Conservation (phyloP, 441 rosid species). For the Corymbia citriodora region DNA sequence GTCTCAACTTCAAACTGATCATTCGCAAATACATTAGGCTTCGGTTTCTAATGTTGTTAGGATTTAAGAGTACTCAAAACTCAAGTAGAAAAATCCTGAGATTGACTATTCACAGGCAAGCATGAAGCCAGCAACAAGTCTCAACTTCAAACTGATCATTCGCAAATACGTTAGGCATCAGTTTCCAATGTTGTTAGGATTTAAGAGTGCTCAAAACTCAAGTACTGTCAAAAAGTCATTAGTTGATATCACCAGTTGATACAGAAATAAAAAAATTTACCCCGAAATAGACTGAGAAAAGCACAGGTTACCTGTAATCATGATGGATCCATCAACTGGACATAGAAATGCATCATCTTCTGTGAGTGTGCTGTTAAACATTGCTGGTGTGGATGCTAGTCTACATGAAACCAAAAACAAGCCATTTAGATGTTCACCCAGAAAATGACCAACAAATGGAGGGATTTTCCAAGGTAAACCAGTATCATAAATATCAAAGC, state of each 20-base stretch:
- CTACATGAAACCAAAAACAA: slow-evolving; percentile 23
- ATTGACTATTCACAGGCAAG: not conserved
- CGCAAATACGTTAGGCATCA: not conserved
- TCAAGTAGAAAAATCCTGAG: slow-evolving; percentile 4
- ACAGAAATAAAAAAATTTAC: not conserved
- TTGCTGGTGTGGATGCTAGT: slow-evolving; percentile 98
- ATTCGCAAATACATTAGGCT: not conserved
- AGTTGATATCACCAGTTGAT: not conserved
- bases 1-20: not conserved
- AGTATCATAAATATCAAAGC: not conserved
- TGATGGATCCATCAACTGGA: slow-evolving; percentile 97
- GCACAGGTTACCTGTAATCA: slow-evolving; percentile 74
- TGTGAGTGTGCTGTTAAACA: slow-evolving; percentile 92
- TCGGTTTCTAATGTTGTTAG: not conserved
- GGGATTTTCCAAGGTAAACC: not conserved
- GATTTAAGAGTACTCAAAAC: not conserved
- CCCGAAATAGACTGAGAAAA: not conserved
- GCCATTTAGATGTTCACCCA: not conserved
- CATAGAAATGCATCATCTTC: slow-evolving; percentile 62
- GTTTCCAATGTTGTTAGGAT: not conserved
- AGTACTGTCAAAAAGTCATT: not conserved
- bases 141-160: not conserved
- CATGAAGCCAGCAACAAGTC: not conserved
- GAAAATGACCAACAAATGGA: not conserved
- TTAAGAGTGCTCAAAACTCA: not conserved